phyloP scores from a whole-genome alignment of 495 filamentous ascomycete species.

The Daldinia vernicosa region DNA sequence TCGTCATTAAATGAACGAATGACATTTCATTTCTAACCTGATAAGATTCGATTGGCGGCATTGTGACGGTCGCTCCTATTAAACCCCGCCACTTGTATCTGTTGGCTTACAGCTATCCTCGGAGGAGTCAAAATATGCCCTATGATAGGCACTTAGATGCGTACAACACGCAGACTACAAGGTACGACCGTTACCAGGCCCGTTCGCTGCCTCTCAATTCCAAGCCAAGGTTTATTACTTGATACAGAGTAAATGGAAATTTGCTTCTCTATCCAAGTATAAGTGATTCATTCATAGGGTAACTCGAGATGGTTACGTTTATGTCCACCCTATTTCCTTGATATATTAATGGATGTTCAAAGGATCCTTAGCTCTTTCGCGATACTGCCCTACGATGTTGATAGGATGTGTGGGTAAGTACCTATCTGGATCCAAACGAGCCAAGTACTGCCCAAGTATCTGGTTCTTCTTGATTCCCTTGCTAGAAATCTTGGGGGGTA shows the following conservation, averaged over 20 bases:
- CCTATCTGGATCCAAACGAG: background rate
- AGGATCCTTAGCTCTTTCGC: background rate
- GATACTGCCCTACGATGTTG: background rate
- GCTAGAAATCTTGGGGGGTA: conserved; percentile 2
- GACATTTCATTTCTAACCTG: background rate
- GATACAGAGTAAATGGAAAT: background rate
- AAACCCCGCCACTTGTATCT: conserved; percentile 10
- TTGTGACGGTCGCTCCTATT: background rate
- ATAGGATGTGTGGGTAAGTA: background rate
- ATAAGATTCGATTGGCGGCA: background rate
- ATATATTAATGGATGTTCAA: background rate
- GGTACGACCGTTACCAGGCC: background rate
- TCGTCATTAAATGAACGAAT: background rate
- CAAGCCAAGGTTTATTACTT: background rate
- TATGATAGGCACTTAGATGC: background rate
- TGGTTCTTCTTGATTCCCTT: background rate
- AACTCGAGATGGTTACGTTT: background rate
- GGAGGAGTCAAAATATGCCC: background rate
- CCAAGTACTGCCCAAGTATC: background rate
- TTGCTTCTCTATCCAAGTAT: background rate
- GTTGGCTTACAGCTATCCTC: background rate
- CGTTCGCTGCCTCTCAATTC: background rate
- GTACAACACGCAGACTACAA: background rate
- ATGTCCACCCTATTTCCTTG: background rate
- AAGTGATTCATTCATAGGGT: background rate